A percentile compares a stretch with the other conserved stretches of the same genome.
These are phyloP conservation scores for Paracamarosporium sp. DNA, from an alignment of 2,329 filamentous ascomycete genomes.

Conservation along the genomic window DNA sequence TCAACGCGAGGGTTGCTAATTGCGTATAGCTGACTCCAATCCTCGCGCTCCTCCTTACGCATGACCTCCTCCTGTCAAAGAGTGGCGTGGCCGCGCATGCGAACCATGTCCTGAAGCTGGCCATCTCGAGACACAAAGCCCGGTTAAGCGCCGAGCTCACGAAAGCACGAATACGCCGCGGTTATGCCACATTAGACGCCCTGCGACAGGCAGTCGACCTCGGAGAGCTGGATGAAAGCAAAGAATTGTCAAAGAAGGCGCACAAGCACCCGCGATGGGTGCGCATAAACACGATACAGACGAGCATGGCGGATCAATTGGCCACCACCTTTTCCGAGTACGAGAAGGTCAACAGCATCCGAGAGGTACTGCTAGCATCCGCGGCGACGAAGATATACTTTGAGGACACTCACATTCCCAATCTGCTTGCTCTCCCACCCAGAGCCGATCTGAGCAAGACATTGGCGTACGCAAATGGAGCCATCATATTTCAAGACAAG, in stretches of 20 bases:
- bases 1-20: slow-evolving; percentile 11
- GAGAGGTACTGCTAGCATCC: slow-evolving; percentile 59
- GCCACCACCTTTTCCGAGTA: slow-evolving; percentile 74
- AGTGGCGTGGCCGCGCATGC: slow-evolving; percentile 81
- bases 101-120: slow-evolving; percentile 76
- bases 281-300: slow-evolving; percentile 80
- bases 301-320: slow-evolving; percentile 75
- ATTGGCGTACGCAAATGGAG: slow-evolving; percentile 75
- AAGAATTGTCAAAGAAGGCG: slow-evolving; percentile 50
- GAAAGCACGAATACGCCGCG: slow-evolving; percentile 75
- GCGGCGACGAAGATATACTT: slow-evolving; percentile 62
- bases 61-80: slow-evolving; percentile 85
- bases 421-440: slow-evolving; percentile 80
- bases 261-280: slow-evolving; percentile 84
- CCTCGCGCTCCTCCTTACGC: slow-evolving; percentile 80
- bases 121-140: slow-evolving; percentile 81
- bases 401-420: slow-evolving; percentile 82
- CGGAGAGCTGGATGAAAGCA: slow-evolving; percentile 31
- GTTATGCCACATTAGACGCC: slow-evolving; percentile 70
- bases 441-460: slow-evolving; percentile 75
- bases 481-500: slow-evolving; percentile 92
- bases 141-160: slow-evolving; percentile 83
- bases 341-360: slow-evolving; percentile 61
- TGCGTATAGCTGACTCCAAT: slow-evolving; percentile 74
- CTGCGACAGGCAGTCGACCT: slow-evolving; percentile 67